These are phyloP conservation scores for Amanita polypyramis DNA, from an alignment of 768 basidiomycete genomes.

Conservation along the genomic window DNA sequence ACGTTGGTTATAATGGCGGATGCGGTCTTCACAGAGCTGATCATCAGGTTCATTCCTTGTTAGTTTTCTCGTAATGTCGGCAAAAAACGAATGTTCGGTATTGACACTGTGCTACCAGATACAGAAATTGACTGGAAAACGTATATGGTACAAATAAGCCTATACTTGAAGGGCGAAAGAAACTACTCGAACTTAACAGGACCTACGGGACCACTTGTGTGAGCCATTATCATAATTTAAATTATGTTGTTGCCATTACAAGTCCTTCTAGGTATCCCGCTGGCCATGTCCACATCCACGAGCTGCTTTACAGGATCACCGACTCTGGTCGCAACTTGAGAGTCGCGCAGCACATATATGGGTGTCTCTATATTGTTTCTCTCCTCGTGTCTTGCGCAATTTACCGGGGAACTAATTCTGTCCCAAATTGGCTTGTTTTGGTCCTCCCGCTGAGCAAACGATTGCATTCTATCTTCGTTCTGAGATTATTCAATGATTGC, in stretches of 20 bases:
- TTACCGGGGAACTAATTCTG: constrained; percentile 47
- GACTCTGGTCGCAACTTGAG: constrained; percentile 46
- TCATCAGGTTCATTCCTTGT: constrained; percentile 82
- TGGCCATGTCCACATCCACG: constrained; percentile 81
- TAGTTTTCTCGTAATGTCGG: too few relatives aligned
- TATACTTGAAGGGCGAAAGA: constrained; percentile 72
- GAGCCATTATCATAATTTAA: constrained; percentile 14
- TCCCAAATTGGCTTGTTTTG: constrained; percentile 65
- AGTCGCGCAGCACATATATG: constrained; percentile 73
- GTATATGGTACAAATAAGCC: constrained; percentile 81
- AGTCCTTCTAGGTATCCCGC: constrained; percentile 72
- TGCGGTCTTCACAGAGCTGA: constrained; percentile 65
- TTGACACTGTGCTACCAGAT: constrained; percentile 37
- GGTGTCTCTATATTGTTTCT: constrained; percentile 56
- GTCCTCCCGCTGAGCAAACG: constrained; percentile 84
- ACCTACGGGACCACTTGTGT: constrained; percentile 93
- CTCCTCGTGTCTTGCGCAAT: constrained; percentile 57
- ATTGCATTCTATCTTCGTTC: constrained; percentile 84
- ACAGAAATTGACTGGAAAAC: constrained; percentile 99
- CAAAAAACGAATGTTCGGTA: constrained; percentile 5
- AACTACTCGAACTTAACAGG: constrained; percentile 78
- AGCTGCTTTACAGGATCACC: constrained; percentile 54
- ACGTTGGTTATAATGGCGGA: constrained; percentile 62
- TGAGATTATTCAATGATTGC: constrained; percentile 93
- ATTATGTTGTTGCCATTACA: background rate